These are phyloP conservation scores for Nakazawaea molendinolei DNA, from an alignment of 805 yeast genomes.

Conservation along the genomic window DNA sequence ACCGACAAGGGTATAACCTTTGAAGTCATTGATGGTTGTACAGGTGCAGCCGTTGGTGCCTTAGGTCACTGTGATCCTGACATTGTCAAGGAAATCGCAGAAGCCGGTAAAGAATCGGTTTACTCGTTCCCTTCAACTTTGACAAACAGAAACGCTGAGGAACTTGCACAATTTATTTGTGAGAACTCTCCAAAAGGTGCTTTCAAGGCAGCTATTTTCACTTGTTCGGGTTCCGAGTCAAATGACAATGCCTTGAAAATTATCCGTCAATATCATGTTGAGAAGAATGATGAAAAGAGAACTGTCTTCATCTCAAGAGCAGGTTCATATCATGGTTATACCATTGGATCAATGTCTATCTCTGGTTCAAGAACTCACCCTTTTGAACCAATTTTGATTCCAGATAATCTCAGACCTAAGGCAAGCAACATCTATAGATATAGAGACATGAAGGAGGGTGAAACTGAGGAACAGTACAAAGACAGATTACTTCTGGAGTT, in stretches of 20 bases:
- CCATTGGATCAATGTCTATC: constrained; percentile 37
- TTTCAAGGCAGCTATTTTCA: constrained; percentile 34
- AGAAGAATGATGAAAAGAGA: constrained; percentile 28
- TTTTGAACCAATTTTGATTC: constrained; percentile 22
- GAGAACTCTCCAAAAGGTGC: constrained; percentile 34
- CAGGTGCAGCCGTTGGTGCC: constrained; percentile 37
- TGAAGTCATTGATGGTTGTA: constrained; percentile 29
- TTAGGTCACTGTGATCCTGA: constrained; percentile 30
- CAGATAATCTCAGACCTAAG: constrained; percentile 19
- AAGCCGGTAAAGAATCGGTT: constrained; percentile 22
- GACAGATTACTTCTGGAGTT: constrained; percentile 28
- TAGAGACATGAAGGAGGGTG: constrained; percentile 24
- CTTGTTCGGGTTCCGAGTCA: constrained; percentile 66
- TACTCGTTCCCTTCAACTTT: constrained; percentile 25
- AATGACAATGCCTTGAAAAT: constrained; percentile 68
- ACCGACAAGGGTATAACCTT: constrained; percentile 27
- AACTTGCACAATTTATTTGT: constrained; percentile 30
- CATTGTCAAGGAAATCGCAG: constrained; percentile 24
- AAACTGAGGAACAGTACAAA: constrained; percentile 31
- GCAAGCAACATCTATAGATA: constrained; percentile 25
- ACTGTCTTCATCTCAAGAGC: constrained; percentile 30
- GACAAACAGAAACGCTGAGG: constrained; percentile 26
- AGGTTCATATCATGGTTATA: constrained; percentile 39
- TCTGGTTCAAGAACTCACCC: constrained; percentile 26
- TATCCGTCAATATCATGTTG: constrained; percentile 37